phyloP scores from a whole-genome alignment of 768 basidiomycete species.

The Vararia minispora region DNA sequence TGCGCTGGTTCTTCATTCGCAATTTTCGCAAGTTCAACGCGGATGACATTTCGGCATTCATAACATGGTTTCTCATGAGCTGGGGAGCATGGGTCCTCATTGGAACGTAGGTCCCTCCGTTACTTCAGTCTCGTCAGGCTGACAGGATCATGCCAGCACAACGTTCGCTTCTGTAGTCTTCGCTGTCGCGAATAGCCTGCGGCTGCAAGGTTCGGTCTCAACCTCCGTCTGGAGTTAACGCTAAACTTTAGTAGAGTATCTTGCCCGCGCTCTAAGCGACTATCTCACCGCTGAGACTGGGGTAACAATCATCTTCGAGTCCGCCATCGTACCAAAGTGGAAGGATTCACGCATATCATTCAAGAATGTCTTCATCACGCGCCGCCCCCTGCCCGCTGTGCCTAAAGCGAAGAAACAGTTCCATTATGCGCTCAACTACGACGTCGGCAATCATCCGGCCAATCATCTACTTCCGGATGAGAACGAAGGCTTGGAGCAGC shows the following conservation, averaged over 20 bases:
- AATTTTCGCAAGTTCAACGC: conserved; percentile 92
- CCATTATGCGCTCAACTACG: conserved; percentile 59
- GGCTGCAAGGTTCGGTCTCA: conserved; percentile 51
- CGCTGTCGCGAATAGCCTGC: conserved; percentile 77
- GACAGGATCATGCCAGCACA: conserved; percentile 38
- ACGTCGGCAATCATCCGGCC: conserved; percentile 66
- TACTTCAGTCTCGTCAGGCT: conserved; percentile 2
- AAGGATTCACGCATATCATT: conserved; percentile 92
- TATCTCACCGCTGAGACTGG: conserved; percentile 92
- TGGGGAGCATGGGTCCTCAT: conserved; percentile 93
- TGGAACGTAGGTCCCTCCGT: conserved; percentile 61
- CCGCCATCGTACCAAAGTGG: conserved; percentile 97
- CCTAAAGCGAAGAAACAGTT: conserved; percentile 17
- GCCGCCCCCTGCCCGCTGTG: conserved; percentile 36
- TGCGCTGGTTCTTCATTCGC: conserved; percentile 95
- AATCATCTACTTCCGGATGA: conserved; percentile 55
- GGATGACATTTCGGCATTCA: conserved; percentile 93
- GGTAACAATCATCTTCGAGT: conserved; percentile 91
- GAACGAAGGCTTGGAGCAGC: conserved; percentile 27
- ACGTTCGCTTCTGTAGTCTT: conserved; percentile 95
- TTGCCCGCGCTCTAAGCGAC: conserved; percentile 82
- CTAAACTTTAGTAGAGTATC: conserved; percentile 41
- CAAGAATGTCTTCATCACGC: conserved; percentile 92
- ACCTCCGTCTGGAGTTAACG: conserved; percentile 1
- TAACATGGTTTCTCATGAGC: conserved; percentile 93